These are phyloP conservation scores for Ailanthus altissimus DNA, from an alignment of 345 rosid genomes.

Conservation along the genomic window DNA sequence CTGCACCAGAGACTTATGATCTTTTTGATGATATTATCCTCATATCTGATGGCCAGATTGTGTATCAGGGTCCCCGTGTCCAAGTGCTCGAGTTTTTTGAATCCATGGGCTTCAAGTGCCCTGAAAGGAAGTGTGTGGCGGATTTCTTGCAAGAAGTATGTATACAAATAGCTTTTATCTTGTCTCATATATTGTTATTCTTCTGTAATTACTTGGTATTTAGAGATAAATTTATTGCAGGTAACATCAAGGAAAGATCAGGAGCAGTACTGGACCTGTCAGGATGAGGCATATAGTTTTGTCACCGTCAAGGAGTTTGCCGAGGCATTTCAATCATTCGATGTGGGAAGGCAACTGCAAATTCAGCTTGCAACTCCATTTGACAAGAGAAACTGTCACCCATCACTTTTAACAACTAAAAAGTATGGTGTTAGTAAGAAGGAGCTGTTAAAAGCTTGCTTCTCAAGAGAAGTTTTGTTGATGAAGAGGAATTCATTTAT, in stretches of 20 bases:
- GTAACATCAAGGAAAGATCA: slow-evolving; percentile 90
- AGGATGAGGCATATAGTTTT: slow-evolving; percentile 62
- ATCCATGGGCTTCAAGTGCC: slow-evolving; percentile 70
- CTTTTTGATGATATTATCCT: slow-evolving; percentile 74
- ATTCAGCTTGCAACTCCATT: slow-evolving; percentile 54
- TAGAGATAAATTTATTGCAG: slow-evolving; percentile 33
- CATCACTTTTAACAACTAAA: slow-evolving; percentile 58
- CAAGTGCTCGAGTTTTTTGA: slow-evolving; percentile 54
- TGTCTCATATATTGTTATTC: background rate
- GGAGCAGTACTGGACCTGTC: slow-evolving; percentile 64
- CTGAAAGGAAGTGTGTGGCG: slow-evolving; percentile 68
- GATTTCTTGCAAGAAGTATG: slow-evolving; percentile 75
- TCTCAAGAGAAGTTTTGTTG: slow-evolving; percentile 63
- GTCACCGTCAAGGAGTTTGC: slow-evolving; percentile 60
- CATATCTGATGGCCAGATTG: slow-evolving; percentile 63
- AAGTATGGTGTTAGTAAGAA: slow-evolving; percentile 59
- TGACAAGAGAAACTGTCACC: slow-evolving; percentile 62
- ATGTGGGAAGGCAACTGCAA: slow-evolving; percentile 47
- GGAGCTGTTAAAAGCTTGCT: slow-evolving; percentile 68
- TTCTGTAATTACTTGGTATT: background rate
- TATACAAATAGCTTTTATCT: background rate
- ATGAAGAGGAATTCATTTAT: slow-evolving; percentile 81
- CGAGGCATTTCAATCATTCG: slow-evolving; percentile 66
- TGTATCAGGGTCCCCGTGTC: slow-evolving; percentile 72
- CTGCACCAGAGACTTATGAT: slow-evolving; percentile 73